Evolutionary conservation across 2,329 filamentous ascomycete species (phyloP).

Genomic region (Westerdykella sp.): DNA sequence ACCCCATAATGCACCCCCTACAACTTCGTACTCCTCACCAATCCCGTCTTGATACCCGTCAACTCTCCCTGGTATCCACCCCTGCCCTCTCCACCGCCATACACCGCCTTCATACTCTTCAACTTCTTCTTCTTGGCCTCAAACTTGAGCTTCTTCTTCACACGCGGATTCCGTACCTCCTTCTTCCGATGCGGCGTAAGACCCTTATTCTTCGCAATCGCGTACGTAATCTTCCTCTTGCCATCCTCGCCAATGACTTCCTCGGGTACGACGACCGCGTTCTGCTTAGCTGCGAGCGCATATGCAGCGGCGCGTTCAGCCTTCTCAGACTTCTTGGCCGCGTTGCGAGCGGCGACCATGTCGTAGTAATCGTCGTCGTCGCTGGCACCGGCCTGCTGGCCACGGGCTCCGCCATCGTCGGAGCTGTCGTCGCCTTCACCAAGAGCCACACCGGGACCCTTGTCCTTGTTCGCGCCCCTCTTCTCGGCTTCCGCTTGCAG

Average conservation of each 20-base stretch:
- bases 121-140: conserved; percentile 98
- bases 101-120: conserved; percentile 75
- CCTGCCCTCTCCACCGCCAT: conserved; percentile 76
- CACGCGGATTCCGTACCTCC: conserved; percentile 87
- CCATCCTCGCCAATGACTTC: conserved; percentile 73
- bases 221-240: conserved; percentile 86
- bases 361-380: conserved; percentile 79
- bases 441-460: conserved; percentile 56
- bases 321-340: conserved; percentile 65
- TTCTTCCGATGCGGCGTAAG: conserved; percentile 85
- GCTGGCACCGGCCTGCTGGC: conserved; percentile 42
- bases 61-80: conserved; percentile 86
- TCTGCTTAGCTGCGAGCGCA: conserved; percentile 49
- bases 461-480: conserved; percentile 59
- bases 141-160: conserved; percentile 97
- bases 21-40: conserved; percentile 92
- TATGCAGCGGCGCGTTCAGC: conserved; percentile 59
- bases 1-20: conserved; percentile 36
- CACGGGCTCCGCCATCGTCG: conserved; percentile 53
- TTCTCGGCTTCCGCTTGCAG: conserved; percentile 84
- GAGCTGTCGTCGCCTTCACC: conserved; percentile 63
- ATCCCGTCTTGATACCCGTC: conserved; percentile 88
- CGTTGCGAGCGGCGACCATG: conserved; percentile 66
- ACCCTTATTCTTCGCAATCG: conserved; percentile 97
- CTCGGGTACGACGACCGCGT: conserved; percentile 58